Percentiles rank a stretch among this genome's conserved stretches.
Evolutionary conservation across 2,329 filamentous ascomycete genomes (phyloP).

Genomic region (Talaromyces sp.): DNA sequence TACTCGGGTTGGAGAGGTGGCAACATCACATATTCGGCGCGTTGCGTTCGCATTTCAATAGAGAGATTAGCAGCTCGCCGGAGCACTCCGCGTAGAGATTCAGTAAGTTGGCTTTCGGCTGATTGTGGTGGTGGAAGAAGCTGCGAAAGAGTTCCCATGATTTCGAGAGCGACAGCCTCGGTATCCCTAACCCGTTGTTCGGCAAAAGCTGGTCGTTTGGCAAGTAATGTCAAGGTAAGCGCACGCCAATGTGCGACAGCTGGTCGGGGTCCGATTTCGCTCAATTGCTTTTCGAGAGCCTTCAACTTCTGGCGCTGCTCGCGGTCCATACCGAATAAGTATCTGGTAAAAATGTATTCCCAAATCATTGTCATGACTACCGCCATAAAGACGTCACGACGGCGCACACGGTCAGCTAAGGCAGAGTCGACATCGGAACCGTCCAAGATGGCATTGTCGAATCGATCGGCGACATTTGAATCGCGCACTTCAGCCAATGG

Average conservation of each 20-base stretch:
- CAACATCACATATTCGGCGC: conserved; percentile 97
- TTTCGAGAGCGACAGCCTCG: conserved; percentile 88
- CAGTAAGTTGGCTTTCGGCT: conserved; percentile 71
- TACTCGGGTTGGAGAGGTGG: conserved; percentile 92
- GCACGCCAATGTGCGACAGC: conserved; percentile 98
- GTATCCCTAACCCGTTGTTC: conserved; percentile 82
- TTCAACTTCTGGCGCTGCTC: conserved; percentile 98
- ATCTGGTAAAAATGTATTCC: conserved; percentile 97
- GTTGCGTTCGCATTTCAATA: conserved; percentile 94
- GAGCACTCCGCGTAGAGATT: conserved; percentile 81
- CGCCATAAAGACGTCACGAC: conserved; percentile 95
- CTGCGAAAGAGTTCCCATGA: conserved; percentile 75
- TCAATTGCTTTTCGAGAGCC: conserved; percentile 82
- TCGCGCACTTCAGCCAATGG: conserved; percentile 78
- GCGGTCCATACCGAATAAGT: conserved; percentile 96
- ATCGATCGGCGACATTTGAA: conserved; percentile 86
- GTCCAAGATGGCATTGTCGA: conserved; percentile 91
- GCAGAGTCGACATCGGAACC: conserved; percentile 88
- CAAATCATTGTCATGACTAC: conserved; percentile 99
- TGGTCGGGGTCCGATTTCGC: conserved; percentile 76
- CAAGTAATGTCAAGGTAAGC: conserved; percentile 83
- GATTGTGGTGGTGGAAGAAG: conserved; percentile 83
- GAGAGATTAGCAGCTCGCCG: conserved; percentile 82
- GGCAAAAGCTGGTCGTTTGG: conserved; percentile 72
- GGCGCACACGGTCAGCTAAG: conserved; percentile 77